phyloP scores from a whole-genome alignment of 2,329 filamentous ascomycete genomes.

The Cercospora nicotianae region DNA sequence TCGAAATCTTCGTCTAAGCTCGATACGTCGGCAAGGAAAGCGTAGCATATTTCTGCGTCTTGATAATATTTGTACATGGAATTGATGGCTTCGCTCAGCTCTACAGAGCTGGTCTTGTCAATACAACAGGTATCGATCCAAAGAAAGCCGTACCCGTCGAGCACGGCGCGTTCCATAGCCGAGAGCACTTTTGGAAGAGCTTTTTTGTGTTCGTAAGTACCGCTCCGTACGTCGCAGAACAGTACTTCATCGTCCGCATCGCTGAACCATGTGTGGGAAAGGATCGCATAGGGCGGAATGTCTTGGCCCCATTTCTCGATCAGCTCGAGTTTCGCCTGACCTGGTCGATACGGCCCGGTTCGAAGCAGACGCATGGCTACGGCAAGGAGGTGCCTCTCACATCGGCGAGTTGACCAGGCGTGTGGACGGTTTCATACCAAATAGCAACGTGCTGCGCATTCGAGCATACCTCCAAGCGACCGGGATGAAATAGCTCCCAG shows the following conservation, averaged over 20 bases:
- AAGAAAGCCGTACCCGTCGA: slow-evolving; percentile 24
- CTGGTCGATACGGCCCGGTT: not conserved
- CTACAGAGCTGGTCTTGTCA: slow-evolving; percentile 21
- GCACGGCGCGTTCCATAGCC: slow-evolving; percentile 26
- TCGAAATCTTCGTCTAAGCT: not conserved
- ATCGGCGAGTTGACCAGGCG: not conserved
- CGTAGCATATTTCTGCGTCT: slow-evolving; percentile 17
- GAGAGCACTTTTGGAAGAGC: slow-evolving; percentile 35
- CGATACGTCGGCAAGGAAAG: slow-evolving; percentile 21
- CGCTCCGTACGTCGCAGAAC: slow-evolving; percentile 30
- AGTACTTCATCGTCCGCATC: slow-evolving; percentile 34
- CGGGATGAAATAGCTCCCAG: not conserved
- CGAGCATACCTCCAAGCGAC: not conserved
- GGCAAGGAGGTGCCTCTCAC: not conserved
- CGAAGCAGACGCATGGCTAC: not conserved
- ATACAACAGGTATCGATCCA: slow-evolving; percentile 32
- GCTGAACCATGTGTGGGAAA: slow-evolving; percentile 39
- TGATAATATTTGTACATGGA: slow-evolving; percentile 23
- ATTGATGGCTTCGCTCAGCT: slow-evolving; percentile 17
- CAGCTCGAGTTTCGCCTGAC: not conserved
- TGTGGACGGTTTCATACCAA: not conserved
- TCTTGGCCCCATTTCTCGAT: slow-evolving; percentile 6
- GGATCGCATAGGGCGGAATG: slow-evolving; percentile 35
- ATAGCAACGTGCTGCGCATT: not conserved
- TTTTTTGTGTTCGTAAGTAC: not conserved